Evolutionary conservation across 768 basidiomycete genomes (phyloP), one percentile per base, ranked within the genome.

Genomic region (Lentinula raphanica): DNA sequence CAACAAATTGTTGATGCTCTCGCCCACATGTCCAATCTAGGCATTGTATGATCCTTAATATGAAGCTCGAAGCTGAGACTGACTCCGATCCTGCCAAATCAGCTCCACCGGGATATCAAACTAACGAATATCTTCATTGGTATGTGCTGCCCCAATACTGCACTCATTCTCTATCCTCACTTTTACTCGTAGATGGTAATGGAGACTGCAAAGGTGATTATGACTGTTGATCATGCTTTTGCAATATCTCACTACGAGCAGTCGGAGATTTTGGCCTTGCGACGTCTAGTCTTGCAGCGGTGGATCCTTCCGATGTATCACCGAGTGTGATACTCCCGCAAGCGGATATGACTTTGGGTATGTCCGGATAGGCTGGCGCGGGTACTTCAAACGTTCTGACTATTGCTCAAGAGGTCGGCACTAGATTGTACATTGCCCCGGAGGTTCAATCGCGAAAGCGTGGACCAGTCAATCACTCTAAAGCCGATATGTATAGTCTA

Each of bases 181-280:
- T 62, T 19, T 45, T 54, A 27, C 13, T 32, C 27, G 1, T 35
- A 92, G 90, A 92, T 67, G 87, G 82, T 28, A 89, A 88, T 54
- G 89, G 89, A 3, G 89, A 92, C 62, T 89, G 88, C 65, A 93
- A 92, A 84, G 42, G 42, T 44, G 9, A 19, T 21, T 44, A 3
- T 12, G 9, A 44, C 12, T 17, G 19, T 21, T 23, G 9, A n/a
- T 9, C 19, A 44, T 25, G 8, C 21, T 21, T 44, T n/a, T 11
- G 21, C n/a, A 7, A 21, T 44, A 17, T 11, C 48, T 58, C 9
- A 58, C 21, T 35, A 31, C 23, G n/a, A 61, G 65, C 60, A 86
- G 89, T 98, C 38, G 94, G 94, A 17, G 95, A 98, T 68, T 98
- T 97, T 66, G 95, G 94, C 29, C 77, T 97, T 5, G 92, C 92